Evolutionary conservation across 2,329 filamentous ascomycete genomes (phyloP), one percentile per base, ranked within the genome.

Genomic region (Nemania serpens): DNA sequence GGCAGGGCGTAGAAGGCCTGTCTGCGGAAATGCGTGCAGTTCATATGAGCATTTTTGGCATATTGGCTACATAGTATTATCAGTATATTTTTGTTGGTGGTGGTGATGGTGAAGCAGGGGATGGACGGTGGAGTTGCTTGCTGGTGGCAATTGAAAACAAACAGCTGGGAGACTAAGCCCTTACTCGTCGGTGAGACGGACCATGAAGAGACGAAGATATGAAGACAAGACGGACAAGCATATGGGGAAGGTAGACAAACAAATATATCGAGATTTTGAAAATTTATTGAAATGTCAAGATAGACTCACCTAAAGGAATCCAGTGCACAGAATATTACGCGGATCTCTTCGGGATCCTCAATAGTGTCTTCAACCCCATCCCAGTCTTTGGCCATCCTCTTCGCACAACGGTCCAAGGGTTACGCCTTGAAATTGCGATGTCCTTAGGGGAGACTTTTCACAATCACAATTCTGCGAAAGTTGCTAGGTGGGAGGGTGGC

Each of bases 1-100:
- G 94, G 92, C 5, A 99, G 82, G 9, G 93, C 91, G 75, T 98
- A 99, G 77, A 99, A 97, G 13, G 92, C 90, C 75, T 95, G 93
- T 29, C 96, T 88, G 20, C 95, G 89, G 17, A 93, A 84, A 75
- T 98, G 94, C 4, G 94, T 98, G 66, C 91, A 89, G 75, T 96
- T 96, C 78, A 90, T 90, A 75, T 98, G 94, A 5, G 93, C 90
- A 22, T 88, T 85, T 70, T 88, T 90, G 66, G 91, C 88, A 75
- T 97, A 97, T 76, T 93, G 91, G 56, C 92, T 96, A 68, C 55
- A n/a, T n/a, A 41, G 34, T n/a, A 9, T 18, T 20, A 49, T 66
- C 18, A 64, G 58, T 50, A 46, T 25, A 18, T 6, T 22, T 13
- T 33, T 17, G 41, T 36, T 45, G n/a, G 42, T 15, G 29, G 25